Evolutionary conservation across 169 alveolate genomes (phyloP), one percentile per base, ranked within the genome.

Genomic region (Sarcocystis neurona): DNA sequence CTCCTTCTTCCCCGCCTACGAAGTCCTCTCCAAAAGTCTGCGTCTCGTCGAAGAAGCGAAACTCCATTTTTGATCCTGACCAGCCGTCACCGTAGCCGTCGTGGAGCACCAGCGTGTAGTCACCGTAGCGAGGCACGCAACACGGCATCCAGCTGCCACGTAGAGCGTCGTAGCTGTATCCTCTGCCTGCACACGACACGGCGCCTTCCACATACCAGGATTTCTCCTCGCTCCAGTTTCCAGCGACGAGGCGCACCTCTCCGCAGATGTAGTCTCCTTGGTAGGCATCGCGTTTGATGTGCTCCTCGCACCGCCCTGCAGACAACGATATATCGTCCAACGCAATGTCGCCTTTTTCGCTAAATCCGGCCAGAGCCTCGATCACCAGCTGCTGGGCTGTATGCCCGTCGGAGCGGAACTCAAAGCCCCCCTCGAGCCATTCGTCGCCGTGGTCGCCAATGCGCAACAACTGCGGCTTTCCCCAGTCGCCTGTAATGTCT

Each of bases 121-220:
- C 84, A 32, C 95, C 95, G 43, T 85, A 92, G 27, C 93, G 92
- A 44, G 95, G 95, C 39, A 93, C 90, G 78, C 95, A 93, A 60
- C 95, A 93, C 5, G 95, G 95, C 43, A 91, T 89, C 95, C 95
- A 93, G 47, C 82, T 66, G 23, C 89, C 86, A 34, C 72, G 74
- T 41, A 91, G 87, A 58, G 79, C 85, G 63, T 63, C 92, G 23
- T 79, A 80, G 56, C 92, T 84, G 91, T 93, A 93, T 0, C 94
- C 94, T 44, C 93, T 79, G 37, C 95, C 95, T 43, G 94, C 87
- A 46, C 95, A 93, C 56, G 93, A 89, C 44, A 93, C 77, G 0
- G 95, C 95, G 43, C 95, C 95, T 53, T 93, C 95, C 48, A 93
- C 92, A 46, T 79, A 91, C 95, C 95, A 93, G 34, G 94, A 86